A percentile compares a stretch with the other conserved stretches of the same genome.
Conservation (phyloP, 768 basidiomycete genomes). For the Mycena latifolia region DNA sequence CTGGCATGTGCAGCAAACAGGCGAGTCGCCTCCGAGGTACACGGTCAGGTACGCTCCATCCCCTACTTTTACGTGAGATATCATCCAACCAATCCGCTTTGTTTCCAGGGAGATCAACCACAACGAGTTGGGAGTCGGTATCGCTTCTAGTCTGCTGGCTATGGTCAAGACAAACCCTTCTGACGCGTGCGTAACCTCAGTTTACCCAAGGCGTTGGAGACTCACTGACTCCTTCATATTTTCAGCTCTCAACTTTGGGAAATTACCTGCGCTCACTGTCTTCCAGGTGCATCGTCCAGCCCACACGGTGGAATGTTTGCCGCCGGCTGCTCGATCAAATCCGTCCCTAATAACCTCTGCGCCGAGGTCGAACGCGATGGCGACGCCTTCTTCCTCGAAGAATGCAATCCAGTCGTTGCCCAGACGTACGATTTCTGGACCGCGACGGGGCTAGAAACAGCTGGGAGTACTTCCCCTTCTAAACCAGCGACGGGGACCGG, state of each 20-base stretch:
- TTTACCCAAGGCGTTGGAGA: too few species aligned
- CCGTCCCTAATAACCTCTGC: conserved; percentile 24
- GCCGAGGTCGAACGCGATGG: conserved; percentile 15
- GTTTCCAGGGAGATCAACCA: too few species aligned
- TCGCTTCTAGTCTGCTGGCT: too few species aligned
- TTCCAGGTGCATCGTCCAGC: conserved; percentile 21
- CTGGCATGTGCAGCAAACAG: conserved; percentile 34
- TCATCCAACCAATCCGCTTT: too few species aligned
- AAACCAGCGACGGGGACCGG: too few species aligned
- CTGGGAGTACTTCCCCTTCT: too few species aligned
- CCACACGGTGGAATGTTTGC: conserved; percentile 27
- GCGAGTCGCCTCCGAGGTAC: conserved; percentile 29
- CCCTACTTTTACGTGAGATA: neutral
- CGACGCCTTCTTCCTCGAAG: neutral
- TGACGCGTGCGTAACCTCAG: conserved; percentile 1
- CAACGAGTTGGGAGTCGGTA: too few species aligned
- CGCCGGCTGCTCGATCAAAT: conserved; percentile 28
- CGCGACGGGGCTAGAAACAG: too few species aligned
- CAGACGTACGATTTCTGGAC: too few species aligned
- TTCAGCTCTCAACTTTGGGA: conserved; percentile 23
- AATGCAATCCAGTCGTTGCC: neutral
- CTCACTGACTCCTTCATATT: too few species aligned
- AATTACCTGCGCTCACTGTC: conserved; percentile 27
- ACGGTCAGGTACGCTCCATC: conserved; percentile 25
- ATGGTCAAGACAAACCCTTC: conserved; percentile 18